Percentiles rank a stretch among this genome's conserved stretches.
Conservation (phyloP, 176 grass and related monocot species). For the Eleusine indica region DNA sequence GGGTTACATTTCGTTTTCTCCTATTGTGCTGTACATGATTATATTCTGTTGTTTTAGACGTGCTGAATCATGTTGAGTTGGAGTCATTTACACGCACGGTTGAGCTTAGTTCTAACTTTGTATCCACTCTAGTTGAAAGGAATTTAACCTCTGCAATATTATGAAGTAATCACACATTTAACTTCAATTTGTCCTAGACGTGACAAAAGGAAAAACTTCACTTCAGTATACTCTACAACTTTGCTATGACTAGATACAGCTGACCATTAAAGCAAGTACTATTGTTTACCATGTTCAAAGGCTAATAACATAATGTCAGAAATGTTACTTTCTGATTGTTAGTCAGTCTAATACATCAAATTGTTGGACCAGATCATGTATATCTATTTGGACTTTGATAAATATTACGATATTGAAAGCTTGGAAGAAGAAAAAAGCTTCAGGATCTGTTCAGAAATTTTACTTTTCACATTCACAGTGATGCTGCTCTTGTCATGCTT, state of each 20-base stretch:
- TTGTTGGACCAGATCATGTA: background rate
- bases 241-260: background rate
- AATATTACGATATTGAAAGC: constrained; percentile 11
- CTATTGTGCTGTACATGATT: constrained; percentile 15
- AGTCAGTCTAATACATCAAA: background rate
- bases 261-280: background rate
- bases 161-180: background rate
- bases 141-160: constrained; percentile 16
- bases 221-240: background rate
- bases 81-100: background rate
- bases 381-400: background rate
- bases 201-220: constrained; percentile 8
- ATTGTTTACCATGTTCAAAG: constrained; percentile 7
- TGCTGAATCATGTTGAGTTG: constrained; percentile 20
- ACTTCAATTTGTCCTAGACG: background rate
- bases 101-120: constrained; percentile 6
- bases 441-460: constrained; percentile 16
- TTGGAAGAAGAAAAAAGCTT: constrained; percentile 26
- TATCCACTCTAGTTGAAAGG: constrained; percentile 3
- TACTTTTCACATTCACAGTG: constrained; percentile 55
- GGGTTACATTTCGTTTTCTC: background rate
- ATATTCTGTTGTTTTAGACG: background rate
- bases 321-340: constrained; percentile 25
- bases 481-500: constrained; percentile 98
- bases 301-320: background rate